These are phyloP conservation scores for Amanita fuliginea DNA, from an alignment of 768 basidiomycete genomes.

Conservation along the genomic window DNA sequence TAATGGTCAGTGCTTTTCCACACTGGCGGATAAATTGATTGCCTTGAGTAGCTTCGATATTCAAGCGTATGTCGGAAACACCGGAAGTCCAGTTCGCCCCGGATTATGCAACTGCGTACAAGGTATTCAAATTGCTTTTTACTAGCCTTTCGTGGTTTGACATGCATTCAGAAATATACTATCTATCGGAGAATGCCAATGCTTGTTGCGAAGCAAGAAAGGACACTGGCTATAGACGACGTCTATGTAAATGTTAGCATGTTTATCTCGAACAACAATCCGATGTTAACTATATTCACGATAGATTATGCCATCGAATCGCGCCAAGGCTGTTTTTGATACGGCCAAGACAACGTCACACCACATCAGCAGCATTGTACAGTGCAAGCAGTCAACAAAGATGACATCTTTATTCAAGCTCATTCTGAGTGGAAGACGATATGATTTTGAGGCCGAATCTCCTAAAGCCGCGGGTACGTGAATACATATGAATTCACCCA, in stretches of 20 bases:
- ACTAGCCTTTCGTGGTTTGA: neutral
- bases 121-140: conserved; percentile 31
- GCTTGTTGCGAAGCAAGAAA: conserved; percentile 83
- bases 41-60: conserved; percentile 65
- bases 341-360: conserved; percentile 87
- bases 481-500: neutral
- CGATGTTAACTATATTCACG: conserved; percentile 7
- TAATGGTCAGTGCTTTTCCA: conserved; percentile 47
- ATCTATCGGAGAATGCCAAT: conserved; percentile 94
- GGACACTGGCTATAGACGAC: conserved; percentile 89
- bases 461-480: conserved; percentile 65
- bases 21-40: neutral
- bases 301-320: conserved; percentile 85
- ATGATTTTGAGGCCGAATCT: conserved; percentile 95
- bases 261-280: neutral
- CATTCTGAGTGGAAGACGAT: conserved; percentile 80
- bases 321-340: conserved; percentile 74
- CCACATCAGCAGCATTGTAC: conserved; percentile 79
- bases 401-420: conserved; percentile 81
- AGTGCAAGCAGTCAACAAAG: conserved; percentile 77
- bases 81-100: conserved; percentile 46
- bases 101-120: conserved; percentile 84
- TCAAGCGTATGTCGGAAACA: conserved; percentile 78
- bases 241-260: conserved; percentile 78
- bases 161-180: conserved; percentile 58